Percentiles rank a stretch among this genome's conserved stretches.
Conservation (phyloP, 2,329 filamentous ascomycete species). For the Myriangium duriaei region DNA sequence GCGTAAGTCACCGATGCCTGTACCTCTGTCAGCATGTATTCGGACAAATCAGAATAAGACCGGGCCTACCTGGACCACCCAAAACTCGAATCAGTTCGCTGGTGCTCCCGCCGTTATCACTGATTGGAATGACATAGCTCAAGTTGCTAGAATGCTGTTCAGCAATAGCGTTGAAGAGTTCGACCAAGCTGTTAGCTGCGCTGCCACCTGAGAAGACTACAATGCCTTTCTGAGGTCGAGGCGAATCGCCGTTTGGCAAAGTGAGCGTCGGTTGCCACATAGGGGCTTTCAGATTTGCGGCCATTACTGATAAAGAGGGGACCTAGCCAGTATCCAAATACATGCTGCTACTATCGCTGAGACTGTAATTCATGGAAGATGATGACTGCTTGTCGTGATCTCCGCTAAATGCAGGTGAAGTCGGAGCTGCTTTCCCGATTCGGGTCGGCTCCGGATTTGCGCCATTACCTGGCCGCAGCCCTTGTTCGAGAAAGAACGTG, state of each 20-base stretch:
- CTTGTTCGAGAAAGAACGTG: not conserved
- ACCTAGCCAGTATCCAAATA: conserved; percentile 1
- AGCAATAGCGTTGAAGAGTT: conserved; percentile 59
- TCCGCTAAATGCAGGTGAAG: no score
- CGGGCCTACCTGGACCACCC: conserved; percentile 64
- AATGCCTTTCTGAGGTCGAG: conserved; percentile 39
- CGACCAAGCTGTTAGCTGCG: conserved; percentile 86
- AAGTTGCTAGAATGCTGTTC: conserved; percentile 54
- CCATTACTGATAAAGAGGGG: not conserved
- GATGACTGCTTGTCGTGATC: no score
- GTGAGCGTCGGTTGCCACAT: not conserved
- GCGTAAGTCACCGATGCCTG: conserved; percentile 59
- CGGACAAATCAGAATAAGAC: not conserved
- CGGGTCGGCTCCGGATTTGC: conserved; percentile 1
- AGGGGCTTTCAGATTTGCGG: not conserved
- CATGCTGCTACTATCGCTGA: no score
- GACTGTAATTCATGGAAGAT: no score
- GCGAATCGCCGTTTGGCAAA: conserved; percentile 3
- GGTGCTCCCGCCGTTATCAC: conserved; percentile 88
- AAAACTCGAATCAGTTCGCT: conserved; percentile 91
- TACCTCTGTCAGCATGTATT: not conserved
- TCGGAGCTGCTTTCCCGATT: conserved; percentile 2
- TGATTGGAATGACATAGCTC: conserved; percentile 86
- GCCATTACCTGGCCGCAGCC: not conserved
- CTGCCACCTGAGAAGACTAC: conserved; percentile 87